Evolutionary conservation across 2,329 filamentous ascomycete genomes (phyloP), one percentile per base, ranked within the genome.

Genomic region (Xylariaceae sp.): DNA sequence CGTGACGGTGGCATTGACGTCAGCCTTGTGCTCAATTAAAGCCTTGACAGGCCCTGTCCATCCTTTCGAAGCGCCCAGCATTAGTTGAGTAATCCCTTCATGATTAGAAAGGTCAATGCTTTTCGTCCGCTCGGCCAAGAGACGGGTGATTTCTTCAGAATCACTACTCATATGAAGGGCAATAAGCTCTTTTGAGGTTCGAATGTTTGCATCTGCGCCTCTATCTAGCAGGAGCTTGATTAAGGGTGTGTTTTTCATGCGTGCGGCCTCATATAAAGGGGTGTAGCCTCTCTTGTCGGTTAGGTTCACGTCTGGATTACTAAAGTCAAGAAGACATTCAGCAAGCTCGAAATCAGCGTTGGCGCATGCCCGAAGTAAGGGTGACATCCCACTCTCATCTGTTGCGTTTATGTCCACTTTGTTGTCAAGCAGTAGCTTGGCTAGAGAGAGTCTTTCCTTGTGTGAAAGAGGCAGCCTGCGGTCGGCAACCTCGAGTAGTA

Each of bases 11-110:
- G 27, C 27, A 11, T 49, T 41, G 21, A 49, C 27, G 36, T 49
- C 15, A 36, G 45, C 45, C 15, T 49, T 49, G 10, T 49, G 36
- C 6, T 49, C 45, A 30, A 49, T 35, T 24, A 49, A 24, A 10
- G 33, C 23, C 20, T 49, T 49, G 7, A 33, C 27, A 18, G 18
- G 18, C 26, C 26, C 35, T 26, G 36, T 41, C 45, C 45, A 49
- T 24, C 45, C 36, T 10, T 41, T 49, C 10, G 27, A 49, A 26
- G 36, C 45, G 6, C 36, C 45, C 3, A 24, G 7, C 45, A 49
- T 49, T 18, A 49, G 45, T 15, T 23, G 26, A 33, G 26, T 49
- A 20, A 27, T 9, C 21, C 45, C 45, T n/a, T 13, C 2, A 3
- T 26, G 2, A n/a, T 1, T 32, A 3, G 36, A 27, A n/a, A 18